phyloP scores from a whole-genome alignment of 345 rosid genomes.

The Boechera retrofracta region DNA sequence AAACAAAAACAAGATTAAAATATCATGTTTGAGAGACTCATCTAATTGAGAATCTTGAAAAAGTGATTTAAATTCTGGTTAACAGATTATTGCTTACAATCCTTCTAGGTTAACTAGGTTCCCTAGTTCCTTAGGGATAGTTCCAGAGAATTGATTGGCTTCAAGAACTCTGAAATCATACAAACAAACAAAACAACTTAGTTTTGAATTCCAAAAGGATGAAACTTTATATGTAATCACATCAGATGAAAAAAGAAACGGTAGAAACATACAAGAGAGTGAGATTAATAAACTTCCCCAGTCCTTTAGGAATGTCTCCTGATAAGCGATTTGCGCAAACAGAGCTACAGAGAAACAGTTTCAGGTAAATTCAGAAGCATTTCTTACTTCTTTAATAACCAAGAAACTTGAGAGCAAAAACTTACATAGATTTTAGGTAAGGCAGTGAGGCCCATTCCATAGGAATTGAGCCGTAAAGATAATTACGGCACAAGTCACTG shows the following conservation, averaged over 20 bases:
- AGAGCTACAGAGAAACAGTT: constrained; percentile 47
- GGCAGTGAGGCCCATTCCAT: constrained; percentile 61
- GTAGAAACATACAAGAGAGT: constrained; percentile 52
- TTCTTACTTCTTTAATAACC: constrained; percentile 5
- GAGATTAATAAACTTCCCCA: constrained; percentile 60
- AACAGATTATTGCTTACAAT: constrained; percentile 50
- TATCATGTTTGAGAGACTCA: background rate
- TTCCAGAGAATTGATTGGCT: constrained; percentile 65
- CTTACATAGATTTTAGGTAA: constrained; percentile 56
- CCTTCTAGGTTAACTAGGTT: constrained; percentile 52
- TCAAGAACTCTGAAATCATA: constrained; percentile 57
- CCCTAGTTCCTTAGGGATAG: constrained; percentile 60
- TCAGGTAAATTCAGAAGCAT: constrained; percentile 18
- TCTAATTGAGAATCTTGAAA: background rate
- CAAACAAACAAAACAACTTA: constrained; percentile 8
- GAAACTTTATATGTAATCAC: background rate
- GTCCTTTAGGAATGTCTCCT: constrained; percentile 58
- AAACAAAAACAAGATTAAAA: background rate
- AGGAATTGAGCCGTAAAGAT: constrained; percentile 62
- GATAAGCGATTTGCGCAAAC: constrained; percentile 60
- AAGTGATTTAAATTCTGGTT: background rate
- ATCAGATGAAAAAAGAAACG: constrained; percentile 2
- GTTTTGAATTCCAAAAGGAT: background rate
- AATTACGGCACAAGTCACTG: constrained; percentile 69
- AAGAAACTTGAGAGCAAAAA: constrained; percentile 24